These are phyloP conservation scores for Thermomucor indicae-seudaticae DNA, from an alignment of 371 early-diverging fungal species.

Conservation along the genomic window DNA sequence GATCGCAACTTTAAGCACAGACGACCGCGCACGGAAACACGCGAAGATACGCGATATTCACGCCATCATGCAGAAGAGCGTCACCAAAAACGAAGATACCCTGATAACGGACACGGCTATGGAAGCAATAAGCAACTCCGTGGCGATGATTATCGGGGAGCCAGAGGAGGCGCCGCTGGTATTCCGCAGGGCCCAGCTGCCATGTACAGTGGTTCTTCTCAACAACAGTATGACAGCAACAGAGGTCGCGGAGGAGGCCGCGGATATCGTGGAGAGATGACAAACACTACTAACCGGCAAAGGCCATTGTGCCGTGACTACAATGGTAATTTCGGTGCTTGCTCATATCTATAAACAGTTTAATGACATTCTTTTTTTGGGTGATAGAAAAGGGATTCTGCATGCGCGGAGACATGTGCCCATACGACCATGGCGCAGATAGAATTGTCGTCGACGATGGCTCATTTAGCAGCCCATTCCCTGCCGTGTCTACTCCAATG, in stretches of 20 bases:
- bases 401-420: slow-evolving; percentile 78
- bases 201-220: too few relatives aligned
- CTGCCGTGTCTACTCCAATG: slow-evolving; percentile 14
- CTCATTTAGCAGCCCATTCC: slow-evolving; percentile 20
- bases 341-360: background rate
- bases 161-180: slow-evolving; percentile 12
- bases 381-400: slow-evolving; percentile 69
- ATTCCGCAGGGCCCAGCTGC: slow-evolving; percentile 18
- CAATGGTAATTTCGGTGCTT: slow-evolving; percentile 52
- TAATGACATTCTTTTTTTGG: background rate
- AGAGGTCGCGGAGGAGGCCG: slow-evolving; percentile 25
- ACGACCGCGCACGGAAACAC: slow-evolving; percentile 48
- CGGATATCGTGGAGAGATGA: slow-evolving; percentile 38
- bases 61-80: slow-evolving; percentile 7
- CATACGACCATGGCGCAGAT: slow-evolving; percentile 75
- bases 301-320: slow-evolving; percentile 68
- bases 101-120: slow-evolving; percentile 13
- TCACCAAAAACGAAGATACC: slow-evolving; percentile 23
- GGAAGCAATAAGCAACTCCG: slow-evolving; percentile 9
- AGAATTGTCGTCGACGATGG: slow-evolving; percentile 69
- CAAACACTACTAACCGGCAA: slow-evolving; percentile 14
- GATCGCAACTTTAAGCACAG: slow-evolving; percentile 74
- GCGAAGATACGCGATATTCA: slow-evolving; percentile 20
- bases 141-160: slow-evolving; percentile 10
- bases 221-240: slow-evolving; percentile 9